Conservation (phyloP, 208 protist genomes). For the Leishmania martiniquensis region DNA sequence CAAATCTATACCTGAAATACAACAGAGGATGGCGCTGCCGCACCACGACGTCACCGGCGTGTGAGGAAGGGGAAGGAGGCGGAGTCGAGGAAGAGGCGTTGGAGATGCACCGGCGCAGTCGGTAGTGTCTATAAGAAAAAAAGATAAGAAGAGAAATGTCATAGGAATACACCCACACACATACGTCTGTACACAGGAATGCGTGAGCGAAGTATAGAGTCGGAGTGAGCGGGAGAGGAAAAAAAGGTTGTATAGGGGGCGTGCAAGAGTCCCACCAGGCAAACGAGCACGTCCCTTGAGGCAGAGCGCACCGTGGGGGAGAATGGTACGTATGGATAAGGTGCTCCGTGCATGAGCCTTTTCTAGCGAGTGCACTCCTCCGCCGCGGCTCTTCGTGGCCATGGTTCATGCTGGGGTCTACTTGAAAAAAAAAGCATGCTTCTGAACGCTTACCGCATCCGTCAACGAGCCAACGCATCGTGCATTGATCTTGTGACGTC, state of each 20-base stretch:
- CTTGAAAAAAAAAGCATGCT: not conserved
- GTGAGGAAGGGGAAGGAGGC: not conserved
- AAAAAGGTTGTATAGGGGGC: too few relatives aligned
- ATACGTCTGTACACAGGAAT: not conserved
- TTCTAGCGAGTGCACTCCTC: not conserved
- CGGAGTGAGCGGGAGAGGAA: not conserved
- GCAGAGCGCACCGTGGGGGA: not conserved
- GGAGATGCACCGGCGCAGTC: not conserved
- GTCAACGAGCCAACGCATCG: not conserved
- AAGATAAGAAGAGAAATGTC: not conserved
- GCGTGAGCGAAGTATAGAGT: not conserved
- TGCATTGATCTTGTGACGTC: not conserved
- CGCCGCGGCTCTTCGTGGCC: not conserved
- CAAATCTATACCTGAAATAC: conserved; percentile 7
- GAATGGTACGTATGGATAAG: not conserved
- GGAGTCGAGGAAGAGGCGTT: not conserved
- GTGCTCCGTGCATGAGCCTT: not conserved
- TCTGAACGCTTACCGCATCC: not conserved
- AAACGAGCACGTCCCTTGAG: not conserved
- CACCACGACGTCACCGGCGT: not conserved
- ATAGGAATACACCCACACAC: not conserved
- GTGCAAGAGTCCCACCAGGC: not conserved
- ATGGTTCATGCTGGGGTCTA: not conserved
- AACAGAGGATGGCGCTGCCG: not conserved
- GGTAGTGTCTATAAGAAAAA: not conserved